Evolutionary conservation across 306 rosid genomes (phyloP).

Genomic region (Luffa acutangula): DNA sequence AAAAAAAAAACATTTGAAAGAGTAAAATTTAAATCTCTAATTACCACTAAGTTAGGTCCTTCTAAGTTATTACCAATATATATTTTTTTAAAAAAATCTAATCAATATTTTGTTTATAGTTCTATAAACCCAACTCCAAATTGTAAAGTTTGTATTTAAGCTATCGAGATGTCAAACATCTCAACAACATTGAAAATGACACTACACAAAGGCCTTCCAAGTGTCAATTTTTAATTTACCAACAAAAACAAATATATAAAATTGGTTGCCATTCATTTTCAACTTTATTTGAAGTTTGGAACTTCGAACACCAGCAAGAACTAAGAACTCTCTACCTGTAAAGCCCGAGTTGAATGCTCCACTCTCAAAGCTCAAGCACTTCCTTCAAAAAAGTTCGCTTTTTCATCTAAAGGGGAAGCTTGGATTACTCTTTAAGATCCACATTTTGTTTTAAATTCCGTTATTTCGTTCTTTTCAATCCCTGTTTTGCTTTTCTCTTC

Average conservation of each 20-base stretch:
- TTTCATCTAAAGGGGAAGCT: background rate
- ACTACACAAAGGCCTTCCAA: background rate
- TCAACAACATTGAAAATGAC: background rate
- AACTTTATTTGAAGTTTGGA: background rate
- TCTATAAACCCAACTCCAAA: too few species aligned
- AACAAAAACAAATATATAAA: background rate
- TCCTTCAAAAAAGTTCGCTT: background rate
- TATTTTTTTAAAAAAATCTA: too few species aligned
- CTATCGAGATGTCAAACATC: background rate
- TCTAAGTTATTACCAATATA: too few species aligned
- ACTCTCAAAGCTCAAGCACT: background rate
- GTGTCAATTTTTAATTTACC: background rate
- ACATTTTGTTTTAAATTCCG: constrained; percentile 22
- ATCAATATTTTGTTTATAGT: too few species aligned
- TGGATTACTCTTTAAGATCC: constrained; percentile 23
- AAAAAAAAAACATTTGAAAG: too few species aligned
- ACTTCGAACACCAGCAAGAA: background rate
- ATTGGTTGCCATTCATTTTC: background rate
- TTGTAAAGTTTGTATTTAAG: too few species aligned
- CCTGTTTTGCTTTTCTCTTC: background rate
- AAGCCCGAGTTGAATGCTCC: background rate
- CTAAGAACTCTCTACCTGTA: background rate
- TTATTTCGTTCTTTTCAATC: background rate
- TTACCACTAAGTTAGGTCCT: too few species aligned
- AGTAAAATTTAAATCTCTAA: too few species aligned